Base-by-base conservation (phyloP, 2,329 filamentous ascomycete genomes). In the Nemania serpens region DNA sequence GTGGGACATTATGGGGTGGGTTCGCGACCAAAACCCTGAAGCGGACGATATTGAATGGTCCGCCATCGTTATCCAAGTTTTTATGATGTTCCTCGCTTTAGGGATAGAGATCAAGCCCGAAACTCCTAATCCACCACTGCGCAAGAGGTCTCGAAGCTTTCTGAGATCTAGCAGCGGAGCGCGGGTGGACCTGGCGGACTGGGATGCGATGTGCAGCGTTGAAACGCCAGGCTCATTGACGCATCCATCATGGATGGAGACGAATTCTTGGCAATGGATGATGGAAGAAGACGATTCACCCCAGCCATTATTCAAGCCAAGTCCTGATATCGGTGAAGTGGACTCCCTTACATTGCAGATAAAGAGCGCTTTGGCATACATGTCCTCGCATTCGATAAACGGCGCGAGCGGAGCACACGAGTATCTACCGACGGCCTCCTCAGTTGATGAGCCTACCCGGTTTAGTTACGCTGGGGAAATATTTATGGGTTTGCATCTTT, bases 401-500 rank as follows among this genome's bases (percentile, higher is more conserved):
- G 76, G 77, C 37, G 82, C 84, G 4, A 78, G 85, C 52, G 83
- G 82, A 0, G 61, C 70, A 1, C 73, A 77, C 10, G 88, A 89
- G 1, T 90, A 88, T 69, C 78, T 93, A 56, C 89, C 90, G 29
- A 90, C 88, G 0, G 84, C 82, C 2, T 59, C 77, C 2, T 75
- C 75, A 50, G 77, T 82, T 53, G 83, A 80, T 56, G 78, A 83
- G 39, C 84, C 85, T 58, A 80, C 81, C 51, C 83, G 87, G 45
- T 81, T 84, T 58, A 88, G 81, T 70, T 77, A 87, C 56, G 82
- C 90, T 36, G 78, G 89, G 72, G 84, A 91, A 70, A 81, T 90
- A 53, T 83, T 94, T 39, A 79, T 96, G 65, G 89, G 86, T 0
- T 79, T 99, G 12, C 95, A 99, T 76, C 80, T 98, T 2, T 79